A percentile compares a stretch with the other conserved stretches of the same genome.
phyloP scores from a whole-genome alignment of 306 rosid genomes.

The Lithocarpus polystachyus region DNA sequence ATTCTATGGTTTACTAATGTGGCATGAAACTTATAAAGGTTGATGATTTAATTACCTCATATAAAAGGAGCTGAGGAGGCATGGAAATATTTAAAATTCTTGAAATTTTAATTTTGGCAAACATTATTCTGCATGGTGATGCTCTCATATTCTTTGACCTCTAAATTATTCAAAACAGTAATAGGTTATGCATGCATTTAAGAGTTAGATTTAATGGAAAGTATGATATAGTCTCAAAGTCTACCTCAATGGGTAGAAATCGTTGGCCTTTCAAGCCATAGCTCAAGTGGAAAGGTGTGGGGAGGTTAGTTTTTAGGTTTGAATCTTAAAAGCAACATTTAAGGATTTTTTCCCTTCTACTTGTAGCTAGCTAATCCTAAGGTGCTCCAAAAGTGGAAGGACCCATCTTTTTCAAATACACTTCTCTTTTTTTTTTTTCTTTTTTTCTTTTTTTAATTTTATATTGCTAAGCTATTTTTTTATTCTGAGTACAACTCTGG shows the following conservation, averaged over 20 bases:
- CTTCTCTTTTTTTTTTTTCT: background rate
- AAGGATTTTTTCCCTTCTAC: background rate
- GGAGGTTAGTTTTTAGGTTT: background rate
- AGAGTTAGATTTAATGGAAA: background rate
- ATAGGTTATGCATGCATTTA: background rate
- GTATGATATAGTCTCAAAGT: background rate
- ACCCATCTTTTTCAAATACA: background rate
- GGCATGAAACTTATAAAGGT: background rate
- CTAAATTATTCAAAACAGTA: background rate
- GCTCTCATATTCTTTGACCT: background rate
- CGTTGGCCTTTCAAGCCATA: background rate
- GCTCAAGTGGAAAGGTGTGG: background rate
- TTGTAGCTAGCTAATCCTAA: background rate
- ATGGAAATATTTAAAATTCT: background rate
- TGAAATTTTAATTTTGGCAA: background rate
- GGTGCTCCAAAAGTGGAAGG: background rate
- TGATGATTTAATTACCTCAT: background rate
- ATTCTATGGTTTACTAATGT: background rate
- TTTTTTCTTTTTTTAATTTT: background rate
- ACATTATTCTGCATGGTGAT: background rate
- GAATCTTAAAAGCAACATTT: background rate
- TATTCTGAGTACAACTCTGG: background rate
- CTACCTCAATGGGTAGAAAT: background rate
- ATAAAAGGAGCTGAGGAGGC: background rate
- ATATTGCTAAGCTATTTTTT: background rate